phyloP scores from a whole-genome alignment of 441 rosid genomes.

The Codiaeum variegatum region DNA sequence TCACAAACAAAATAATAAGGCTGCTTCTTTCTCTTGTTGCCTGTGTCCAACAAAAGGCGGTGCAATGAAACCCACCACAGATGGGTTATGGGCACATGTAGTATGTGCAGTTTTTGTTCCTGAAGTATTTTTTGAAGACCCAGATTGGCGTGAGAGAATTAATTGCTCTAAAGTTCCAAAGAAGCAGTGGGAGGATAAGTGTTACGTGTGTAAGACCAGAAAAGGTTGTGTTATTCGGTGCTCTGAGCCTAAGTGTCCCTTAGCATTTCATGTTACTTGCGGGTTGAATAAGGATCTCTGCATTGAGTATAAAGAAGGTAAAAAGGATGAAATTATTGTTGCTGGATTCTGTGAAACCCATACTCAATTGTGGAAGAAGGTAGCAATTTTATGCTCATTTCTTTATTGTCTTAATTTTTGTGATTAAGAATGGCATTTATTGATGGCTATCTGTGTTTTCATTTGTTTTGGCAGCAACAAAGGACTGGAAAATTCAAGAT shows the following conservation, averaged over 20 bases:
- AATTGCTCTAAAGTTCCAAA: conserved; percentile 55
- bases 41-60: conserved; percentile 59
- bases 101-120: conserved; percentile 73
- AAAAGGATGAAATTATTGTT: conserved; percentile 54
- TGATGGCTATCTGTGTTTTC: neutral
- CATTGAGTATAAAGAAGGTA: conserved; percentile 68
- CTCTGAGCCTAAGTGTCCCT: conserved; percentile 68
- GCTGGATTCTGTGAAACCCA: conserved; percentile 82
- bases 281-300: conserved; percentile 68
- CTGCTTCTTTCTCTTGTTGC: conserved; percentile 48
- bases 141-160: conserved; percentile 77
- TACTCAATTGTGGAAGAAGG: conserved; percentile 75
- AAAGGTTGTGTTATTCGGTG: conserved; percentile 75
- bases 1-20: neutral
- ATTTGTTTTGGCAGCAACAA: conserved; percentile 59
- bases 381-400: conserved; percentile 10
- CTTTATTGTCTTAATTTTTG: neutral
- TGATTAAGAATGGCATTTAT: neutral
- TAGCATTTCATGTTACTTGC: conserved; percentile 75
- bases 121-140: conserved; percentile 78
- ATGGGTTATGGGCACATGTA: conserved; percentile 74
- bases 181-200: conserved; percentile 53
- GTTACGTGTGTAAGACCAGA: conserved; percentile 50
- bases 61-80: conserved; percentile 60
- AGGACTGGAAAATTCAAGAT: conserved; percentile 88